These are phyloP conservation scores for Suhomyces xylopsoci DNA, from an alignment of 805 yeast species.

Conservation along the genomic window DNA sequence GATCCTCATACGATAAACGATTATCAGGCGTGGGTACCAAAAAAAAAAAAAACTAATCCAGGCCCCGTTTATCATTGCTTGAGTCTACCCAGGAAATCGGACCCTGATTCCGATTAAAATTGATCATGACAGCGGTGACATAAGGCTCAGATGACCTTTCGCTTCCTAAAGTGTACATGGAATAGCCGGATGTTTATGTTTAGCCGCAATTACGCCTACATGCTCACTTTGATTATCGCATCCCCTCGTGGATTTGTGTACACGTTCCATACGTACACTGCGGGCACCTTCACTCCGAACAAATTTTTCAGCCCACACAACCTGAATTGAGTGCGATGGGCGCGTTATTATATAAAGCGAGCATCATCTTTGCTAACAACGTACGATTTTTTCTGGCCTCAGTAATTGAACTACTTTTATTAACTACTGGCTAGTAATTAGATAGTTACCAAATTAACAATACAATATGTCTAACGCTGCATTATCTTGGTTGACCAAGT, in stretches of 20 bases:
- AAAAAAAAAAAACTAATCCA: not conserved
- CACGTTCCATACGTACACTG: not conserved
- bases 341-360: constrained; percentile 5
- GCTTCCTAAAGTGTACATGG: not conserved
- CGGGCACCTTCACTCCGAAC: constrained; percentile 7
- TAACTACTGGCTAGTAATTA: constrained; percentile 2
- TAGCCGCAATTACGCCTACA: not conserved
- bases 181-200: not conserved
- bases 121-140: not conserved
- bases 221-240: not conserved
- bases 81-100: not conserved
- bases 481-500: constrained; percentile 78
- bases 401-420: not conserved
- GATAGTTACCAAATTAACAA: not conserved
- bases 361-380: not conserved
- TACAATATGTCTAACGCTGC: constrained; percentile 41
- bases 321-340: not conserved
- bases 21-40: not conserved
- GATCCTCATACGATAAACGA: not conserved
- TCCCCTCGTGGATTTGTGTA: not conserved
- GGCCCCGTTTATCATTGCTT: not conserved
- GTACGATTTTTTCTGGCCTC: not conserved
- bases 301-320: constrained; percentile 1
- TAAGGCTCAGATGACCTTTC: not conserved
- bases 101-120: not conserved